Conservation (phyloP, 2,329 filamentous ascomycete species). For the Drechslera avenae region DNA sequence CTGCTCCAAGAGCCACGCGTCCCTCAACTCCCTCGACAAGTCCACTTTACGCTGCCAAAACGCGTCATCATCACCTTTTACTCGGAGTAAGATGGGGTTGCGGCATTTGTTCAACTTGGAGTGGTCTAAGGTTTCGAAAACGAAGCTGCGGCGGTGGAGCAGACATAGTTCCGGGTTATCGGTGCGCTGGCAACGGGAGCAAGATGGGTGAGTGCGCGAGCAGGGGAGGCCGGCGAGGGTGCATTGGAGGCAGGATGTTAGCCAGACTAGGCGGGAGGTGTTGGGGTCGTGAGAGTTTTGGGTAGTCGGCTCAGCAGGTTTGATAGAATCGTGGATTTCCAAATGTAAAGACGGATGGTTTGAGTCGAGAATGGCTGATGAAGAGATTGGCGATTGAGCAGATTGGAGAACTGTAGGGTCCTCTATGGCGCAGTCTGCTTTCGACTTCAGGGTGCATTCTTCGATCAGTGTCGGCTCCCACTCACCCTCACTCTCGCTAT, state of each 20-base stretch:
- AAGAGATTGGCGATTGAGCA: background rate
- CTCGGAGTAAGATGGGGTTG: slow-evolving; percentile 25
- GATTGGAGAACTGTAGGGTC: no score
- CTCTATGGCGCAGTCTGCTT: background rate
- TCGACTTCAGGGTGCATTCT: background rate
- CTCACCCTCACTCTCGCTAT: slow-evolving; percentile 10
- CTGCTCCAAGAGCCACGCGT: slow-evolving; percentile 15
- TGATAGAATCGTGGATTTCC: background rate
- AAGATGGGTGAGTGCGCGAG: slow-evolving; percentile 34
- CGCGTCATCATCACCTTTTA: slow-evolving; percentile 18
- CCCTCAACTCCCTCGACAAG: slow-evolving; percentile 12
- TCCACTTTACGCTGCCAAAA: slow-evolving; percentile 23
- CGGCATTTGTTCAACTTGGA: slow-evolving; percentile 3
- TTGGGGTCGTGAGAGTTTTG: background rate
- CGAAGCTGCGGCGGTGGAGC: slow-evolving; percentile 24
- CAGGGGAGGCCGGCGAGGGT: slow-evolving; percentile 32
- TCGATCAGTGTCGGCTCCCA: background rate
- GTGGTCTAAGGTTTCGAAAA: slow-evolving; percentile 14
- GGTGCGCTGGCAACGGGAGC: slow-evolving; percentile 34
- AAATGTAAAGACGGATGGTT: background rate
- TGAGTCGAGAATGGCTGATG: background rate
- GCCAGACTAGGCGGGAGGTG: slow-evolving; percentile 19
- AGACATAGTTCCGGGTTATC: slow-evolving; percentile 27
- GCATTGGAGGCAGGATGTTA: slow-evolving; percentile 43
- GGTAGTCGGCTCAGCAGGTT: background rate